These are phyloP conservation scores for Aspergillus asperescens DNA, from an alignment of 495 filamentous ascomycete species.

Conservation along the genomic window DNA sequence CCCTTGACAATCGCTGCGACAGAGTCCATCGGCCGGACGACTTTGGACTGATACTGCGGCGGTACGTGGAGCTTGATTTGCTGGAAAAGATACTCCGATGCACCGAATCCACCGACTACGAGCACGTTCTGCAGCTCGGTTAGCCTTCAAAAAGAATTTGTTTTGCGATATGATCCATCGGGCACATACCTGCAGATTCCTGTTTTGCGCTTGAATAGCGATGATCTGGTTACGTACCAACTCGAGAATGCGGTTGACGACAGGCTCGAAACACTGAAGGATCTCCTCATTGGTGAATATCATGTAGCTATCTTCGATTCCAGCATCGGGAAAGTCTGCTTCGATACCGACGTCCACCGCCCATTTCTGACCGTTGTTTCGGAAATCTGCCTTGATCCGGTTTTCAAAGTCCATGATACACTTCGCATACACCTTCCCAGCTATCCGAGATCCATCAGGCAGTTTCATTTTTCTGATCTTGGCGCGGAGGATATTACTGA, in stretches of 20 bases:
- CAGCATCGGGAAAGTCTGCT: slow-evolving; percentile 72
- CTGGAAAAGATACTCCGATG: slow-evolving; percentile 78
- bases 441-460: slow-evolving; percentile 70
- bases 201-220: slow-evolving; percentile 72
- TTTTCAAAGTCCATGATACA: slow-evolving; percentile 87
- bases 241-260: slow-evolving; percentile 72
- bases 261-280: slow-evolving; percentile 74
- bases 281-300: slow-evolving; percentile 81
- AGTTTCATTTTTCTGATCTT: slow-evolving; percentile 81
- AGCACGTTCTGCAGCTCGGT: slow-evolving; percentile 56
- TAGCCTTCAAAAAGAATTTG: slow-evolving; percentile 12
- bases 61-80: slow-evolving; percentile 77
- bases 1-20: slow-evolving; percentile 78
- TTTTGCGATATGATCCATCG: not conserved
- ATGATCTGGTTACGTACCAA: slow-evolving; percentile 77
- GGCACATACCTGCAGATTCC: slow-evolving; percentile 58
- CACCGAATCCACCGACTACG: slow-evolving; percentile 74
- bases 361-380: slow-evolving; percentile 79
- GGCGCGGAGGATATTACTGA: slow-evolving; percentile 73
- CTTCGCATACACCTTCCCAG: slow-evolving; percentile 74
- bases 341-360: slow-evolving; percentile 78
- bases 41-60: slow-evolving; percentile 72
- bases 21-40: slow-evolving; percentile 80
- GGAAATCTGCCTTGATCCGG: slow-evolving; percentile 76
- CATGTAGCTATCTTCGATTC: slow-evolving; percentile 78